Base-by-base conservation (phyloP, 2,329 filamentous ascomycete genomes). In the Clonostachys chloroleuca region DNA sequence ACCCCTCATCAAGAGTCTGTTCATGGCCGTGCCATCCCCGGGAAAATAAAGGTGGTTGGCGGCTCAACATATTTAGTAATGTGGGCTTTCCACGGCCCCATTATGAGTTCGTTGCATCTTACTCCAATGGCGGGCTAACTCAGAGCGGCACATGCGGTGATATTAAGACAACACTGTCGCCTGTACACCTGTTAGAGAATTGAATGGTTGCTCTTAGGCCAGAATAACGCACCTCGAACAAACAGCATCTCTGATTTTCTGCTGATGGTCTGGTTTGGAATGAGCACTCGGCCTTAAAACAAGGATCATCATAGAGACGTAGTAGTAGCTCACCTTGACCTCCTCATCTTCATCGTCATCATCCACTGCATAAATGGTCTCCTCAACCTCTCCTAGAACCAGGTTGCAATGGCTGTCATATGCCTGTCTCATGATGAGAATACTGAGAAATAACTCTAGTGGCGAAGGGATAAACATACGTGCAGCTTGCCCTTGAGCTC, bases 171-270 rank as follows among this genome's bases (percentile, higher is more conserved):
- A 89, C 85, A 49, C 84, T 87, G 58, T 88, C 85, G 54, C 85
- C 84, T 88, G 53, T 24, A 43, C 17, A 30, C 47, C 24, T 30
- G 24, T 30, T 30, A 30, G 24, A 10, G 24, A 30, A 30, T 3
- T 30, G 9, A 30, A 30, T 9, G 24, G 24, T 30, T 30, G 24
- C 5, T 30, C 2, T 30, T 10, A 30, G 24, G 10, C 10, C n/a
- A 12, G 37, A 6, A 9, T 42, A n/a, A 67, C 79, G 52, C 72
- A 92, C 92, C 92, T 88, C 94, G 79, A 49, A 99, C 92, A 66
- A 99, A 99, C 17, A 99, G 74, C 94, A 99, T 99, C 66, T 97
- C 94, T 40, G 91, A 95, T 68, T 96, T 95, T 71, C 95, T 95
- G 73, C 92, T 95, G 52, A 94, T 83, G 13, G 92, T 96, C 88